phyloP scores from a whole-genome alignment of 2,329 filamentous ascomycete genomes.

The Shiraia bambusicola region DNA sequence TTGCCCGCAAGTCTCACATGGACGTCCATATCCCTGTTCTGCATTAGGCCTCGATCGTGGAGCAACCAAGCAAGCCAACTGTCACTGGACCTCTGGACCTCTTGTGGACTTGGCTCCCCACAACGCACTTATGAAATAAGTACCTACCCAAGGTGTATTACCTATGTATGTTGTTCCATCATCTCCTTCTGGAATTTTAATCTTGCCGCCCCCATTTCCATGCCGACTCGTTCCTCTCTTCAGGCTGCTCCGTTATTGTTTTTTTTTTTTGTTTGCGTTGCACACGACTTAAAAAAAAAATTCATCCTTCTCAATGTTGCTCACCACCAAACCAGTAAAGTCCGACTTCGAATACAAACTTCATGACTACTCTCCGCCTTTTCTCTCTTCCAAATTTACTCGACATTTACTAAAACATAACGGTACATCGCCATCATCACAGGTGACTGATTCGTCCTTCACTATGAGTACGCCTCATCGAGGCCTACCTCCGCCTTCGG shows the following conservation, averaged over 20 bases:
- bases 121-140: conserved; percentile 36
- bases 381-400: conserved; percentile 42
- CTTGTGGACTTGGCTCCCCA: conserved; percentile 40
- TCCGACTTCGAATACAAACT: conserved; percentile 51
- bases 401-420: conserved; percentile 45
- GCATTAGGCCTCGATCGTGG: conserved; percentile 35
- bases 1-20: conserved; percentile 42
- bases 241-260: conserved; percentile 17
- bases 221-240: conserved; percentile 33
- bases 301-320: conserved; percentile 48
- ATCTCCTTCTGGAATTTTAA: conserved; percentile 35
- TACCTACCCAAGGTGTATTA: too few relatives aligned
- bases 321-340: conserved; percentile 53
- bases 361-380: conserved; percentile 53
- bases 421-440: conserved; percentile 44
- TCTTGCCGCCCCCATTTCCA: conserved; percentile 36
- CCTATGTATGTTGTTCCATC: conserved; percentile 42
- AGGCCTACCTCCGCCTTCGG: conserved; percentile 55
- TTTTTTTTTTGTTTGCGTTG: too few relatives aligned
- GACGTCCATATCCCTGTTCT: conserved; percentile 33
- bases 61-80: conserved; percentile 29
- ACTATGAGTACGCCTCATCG: conserved; percentile 55
- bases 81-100: conserved; percentile 36
- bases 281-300: too few relatives aligned
- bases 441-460: conserved; percentile 46